Percentiles rank a stretch among this genome's conserved stretches.
phyloP scores from a whole-genome alignment of 2,329 filamentous ascomycete genomes.

The Pseudocercospora vitis region DNA sequence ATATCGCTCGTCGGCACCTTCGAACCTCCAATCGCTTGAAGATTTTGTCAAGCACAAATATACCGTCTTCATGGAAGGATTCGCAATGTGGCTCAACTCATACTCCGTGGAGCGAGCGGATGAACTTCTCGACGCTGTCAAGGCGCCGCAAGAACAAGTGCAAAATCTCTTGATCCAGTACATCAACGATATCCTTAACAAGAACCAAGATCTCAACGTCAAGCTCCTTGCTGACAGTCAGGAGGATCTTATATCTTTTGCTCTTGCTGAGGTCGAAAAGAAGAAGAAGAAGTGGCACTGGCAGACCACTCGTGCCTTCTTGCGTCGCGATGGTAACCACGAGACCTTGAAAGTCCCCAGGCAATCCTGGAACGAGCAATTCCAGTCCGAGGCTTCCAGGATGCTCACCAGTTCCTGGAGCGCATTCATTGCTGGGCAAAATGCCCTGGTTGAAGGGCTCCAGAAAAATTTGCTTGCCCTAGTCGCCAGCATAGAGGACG shows the following conservation, averaged over 20 bases:
- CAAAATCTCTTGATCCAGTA: not conserved
- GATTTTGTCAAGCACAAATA: conserved; percentile 18
- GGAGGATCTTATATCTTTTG: not conserved
- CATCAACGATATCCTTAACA: not conserved
- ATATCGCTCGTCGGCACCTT: conserved; percentile 18
- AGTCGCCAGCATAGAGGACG: not conserved
- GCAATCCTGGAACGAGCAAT: conserved; percentile 26
- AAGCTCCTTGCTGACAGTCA: not conserved
- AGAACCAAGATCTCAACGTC: not conserved
- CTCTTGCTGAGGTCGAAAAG: not conserved
- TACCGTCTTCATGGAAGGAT: conserved; percentile 20
- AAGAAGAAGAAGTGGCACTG: conserved; percentile 3
- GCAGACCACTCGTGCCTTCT: conserved; percentile 24
- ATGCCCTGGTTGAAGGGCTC: not conserved
- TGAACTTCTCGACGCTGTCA: conserved; percentile 1
- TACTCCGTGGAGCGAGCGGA: not conserved
- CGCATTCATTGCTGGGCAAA: not conserved
- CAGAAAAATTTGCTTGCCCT: not conserved
- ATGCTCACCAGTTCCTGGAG: not conserved
- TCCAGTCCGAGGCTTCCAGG: not conserved
- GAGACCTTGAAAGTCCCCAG: conserved; percentile 11
- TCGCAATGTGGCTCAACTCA: conserved; percentile 20
- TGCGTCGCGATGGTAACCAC: conserved; percentile 24
- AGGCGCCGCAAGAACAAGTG: not conserved
- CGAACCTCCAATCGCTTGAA: conserved; percentile 9